phyloP scores from a whole-genome alignment of 495 filamentous ascomycete species.

The Aspergillus incahuasiensis region DNA sequence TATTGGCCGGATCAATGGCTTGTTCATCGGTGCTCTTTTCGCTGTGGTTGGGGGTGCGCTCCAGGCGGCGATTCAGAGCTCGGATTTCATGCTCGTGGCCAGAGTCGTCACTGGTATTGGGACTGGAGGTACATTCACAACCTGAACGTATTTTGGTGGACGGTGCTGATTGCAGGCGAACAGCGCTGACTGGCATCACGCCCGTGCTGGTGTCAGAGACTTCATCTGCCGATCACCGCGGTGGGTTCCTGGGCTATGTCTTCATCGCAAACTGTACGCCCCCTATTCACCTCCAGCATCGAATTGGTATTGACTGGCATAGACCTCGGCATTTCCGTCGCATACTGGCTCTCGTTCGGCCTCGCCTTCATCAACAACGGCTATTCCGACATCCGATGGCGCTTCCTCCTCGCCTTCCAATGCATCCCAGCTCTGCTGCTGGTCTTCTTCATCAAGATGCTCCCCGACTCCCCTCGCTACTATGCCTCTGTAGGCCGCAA shows the following conservation, averaged over 20 bases:
- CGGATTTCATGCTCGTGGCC: constrained; percentile 51
- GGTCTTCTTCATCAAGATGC: constrained; percentile 41
- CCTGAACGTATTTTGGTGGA: neutral
- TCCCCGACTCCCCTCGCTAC: constrained; percentile 48
- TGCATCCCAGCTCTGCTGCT: constrained; percentile 51
- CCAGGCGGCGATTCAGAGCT: constrained; percentile 46
- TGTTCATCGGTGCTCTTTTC: constrained; percentile 48
- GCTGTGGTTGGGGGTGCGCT: constrained; percentile 51
- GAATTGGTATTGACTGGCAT: too few species aligned
- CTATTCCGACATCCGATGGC: constrained; percentile 48
- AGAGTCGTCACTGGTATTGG: constrained; percentile 54
- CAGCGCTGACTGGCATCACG: constrained; percentile 46
- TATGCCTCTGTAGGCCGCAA: constrained; percentile 34
- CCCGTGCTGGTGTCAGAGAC: constrained; percentile 51
- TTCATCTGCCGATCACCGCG: constrained; percentile 42
- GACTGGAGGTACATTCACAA: constrained; percentile 34
- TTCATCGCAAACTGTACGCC: constrained; percentile 49
- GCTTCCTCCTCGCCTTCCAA: constrained; percentile 53
- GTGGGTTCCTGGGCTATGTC: constrained; percentile 45
- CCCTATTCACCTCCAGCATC: too few species aligned
- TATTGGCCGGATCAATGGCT: constrained; percentile 51
- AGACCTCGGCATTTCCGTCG: constrained; percentile 56
- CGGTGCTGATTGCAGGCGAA: neutral
- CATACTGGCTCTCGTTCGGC: constrained; percentile 61
- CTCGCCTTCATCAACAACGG: constrained; percentile 49